Evolutionary conservation across 2,329 filamentous ascomycete genomes (phyloP).

Genomic region (Fusarium abutilonis): DNA sequence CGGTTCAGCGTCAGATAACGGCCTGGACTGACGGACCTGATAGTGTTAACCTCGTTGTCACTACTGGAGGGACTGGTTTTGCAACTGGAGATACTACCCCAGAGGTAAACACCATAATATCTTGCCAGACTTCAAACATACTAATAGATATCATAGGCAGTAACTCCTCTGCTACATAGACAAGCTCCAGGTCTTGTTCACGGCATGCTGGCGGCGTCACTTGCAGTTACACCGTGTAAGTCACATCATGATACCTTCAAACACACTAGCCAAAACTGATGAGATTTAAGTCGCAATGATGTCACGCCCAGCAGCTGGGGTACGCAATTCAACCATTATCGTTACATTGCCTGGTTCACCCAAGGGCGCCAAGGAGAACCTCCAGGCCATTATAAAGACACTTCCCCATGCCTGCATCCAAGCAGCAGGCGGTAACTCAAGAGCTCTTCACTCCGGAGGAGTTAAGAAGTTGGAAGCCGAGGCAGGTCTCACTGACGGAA

Average conservation of each 20-base stretch:
- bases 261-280: constrained; percentile 9
- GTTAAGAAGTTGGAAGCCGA: constrained; percentile 85
- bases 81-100: constrained; percentile 86
- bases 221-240: constrained; percentile 89
- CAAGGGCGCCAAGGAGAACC: constrained; percentile 93
- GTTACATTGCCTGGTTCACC: constrained; percentile 93
- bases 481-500: constrained; percentile 67
- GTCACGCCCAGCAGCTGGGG: constrained; percentile 91
- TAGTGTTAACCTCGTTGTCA: constrained; percentile 79
- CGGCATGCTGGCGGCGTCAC: constrained; percentile 87
- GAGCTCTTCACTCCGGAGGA: constrained; percentile 81
- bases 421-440: constrained; percentile 83
- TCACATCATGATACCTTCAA: constrained; percentile 14
- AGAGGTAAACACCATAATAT: constrained; percentile 67
- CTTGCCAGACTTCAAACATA: neutral
- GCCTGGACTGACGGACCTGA: constrained; percentile 76
- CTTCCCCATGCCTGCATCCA: constrained; percentile 95
- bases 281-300: constrained; percentile 83
- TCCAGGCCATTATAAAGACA: constrained; percentile 87
- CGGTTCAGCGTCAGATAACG: constrained; percentile 79
- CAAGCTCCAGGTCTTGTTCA: constrained; percentile 93
- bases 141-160: constrained; percentile 63
- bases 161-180: constrained; percentile 81
- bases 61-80: constrained; percentile 94
- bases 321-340: constrained; percentile 82